These are phyloP conservation scores for Phallus indusiatus DNA, from an alignment of 768 basidiomycete species.

Conservation along the genomic window DNA sequence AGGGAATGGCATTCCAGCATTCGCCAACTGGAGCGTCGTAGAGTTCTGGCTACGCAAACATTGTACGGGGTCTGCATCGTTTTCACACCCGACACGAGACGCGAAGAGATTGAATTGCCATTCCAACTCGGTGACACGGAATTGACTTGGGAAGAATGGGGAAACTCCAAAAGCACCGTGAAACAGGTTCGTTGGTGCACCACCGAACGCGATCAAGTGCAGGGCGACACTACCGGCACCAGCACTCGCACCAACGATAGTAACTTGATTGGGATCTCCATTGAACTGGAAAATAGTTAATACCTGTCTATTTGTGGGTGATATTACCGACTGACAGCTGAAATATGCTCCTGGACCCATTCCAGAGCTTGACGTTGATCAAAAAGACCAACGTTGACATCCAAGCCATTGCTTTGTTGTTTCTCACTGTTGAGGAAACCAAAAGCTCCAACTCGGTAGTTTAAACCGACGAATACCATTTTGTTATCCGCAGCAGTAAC, in stretches of 20 bases:
- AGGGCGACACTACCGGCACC: conserved; percentile 12
- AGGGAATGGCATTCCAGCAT: conserved; percentile 20
- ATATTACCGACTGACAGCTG: neutral
- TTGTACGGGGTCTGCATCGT: conserved; percentile 41
- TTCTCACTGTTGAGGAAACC: conserved; percentile 23
- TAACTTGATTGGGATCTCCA: conserved; percentile 12
- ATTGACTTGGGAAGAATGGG: conserved; percentile 8
- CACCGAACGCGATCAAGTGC: conserved; percentile 10
- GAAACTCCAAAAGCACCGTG: conserved; percentile 8
- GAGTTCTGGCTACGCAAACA: conserved; percentile 22
- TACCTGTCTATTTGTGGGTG: neutral
- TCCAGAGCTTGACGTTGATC: conserved; percentile 31
- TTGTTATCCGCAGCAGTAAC: conserved; percentile 8
- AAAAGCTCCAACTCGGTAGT: conserved; percentile 10
- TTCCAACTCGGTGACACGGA: conserved; percentile 7
- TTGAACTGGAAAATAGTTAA: conserved; percentile 7
- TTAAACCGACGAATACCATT: conserved; percentile 8
- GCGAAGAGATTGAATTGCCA: conserved; percentile 11
- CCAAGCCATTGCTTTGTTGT: conserved; percentile 23
- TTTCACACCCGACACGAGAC: conserved; percentile 44
- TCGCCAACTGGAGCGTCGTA: conserved; percentile 28
- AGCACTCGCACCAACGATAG: conserved; percentile 10
- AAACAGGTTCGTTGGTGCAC: conserved; percentile 8
- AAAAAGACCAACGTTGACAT: conserved; percentile 29
- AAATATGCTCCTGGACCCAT: conserved; percentile 31